Percentiles rank a stretch among this genome's conserved stretches.
Evolutionary conservation across 805 yeast genomes (phyloP).

Genomic region (Cyberlindnera xylosilytica): DNA sequence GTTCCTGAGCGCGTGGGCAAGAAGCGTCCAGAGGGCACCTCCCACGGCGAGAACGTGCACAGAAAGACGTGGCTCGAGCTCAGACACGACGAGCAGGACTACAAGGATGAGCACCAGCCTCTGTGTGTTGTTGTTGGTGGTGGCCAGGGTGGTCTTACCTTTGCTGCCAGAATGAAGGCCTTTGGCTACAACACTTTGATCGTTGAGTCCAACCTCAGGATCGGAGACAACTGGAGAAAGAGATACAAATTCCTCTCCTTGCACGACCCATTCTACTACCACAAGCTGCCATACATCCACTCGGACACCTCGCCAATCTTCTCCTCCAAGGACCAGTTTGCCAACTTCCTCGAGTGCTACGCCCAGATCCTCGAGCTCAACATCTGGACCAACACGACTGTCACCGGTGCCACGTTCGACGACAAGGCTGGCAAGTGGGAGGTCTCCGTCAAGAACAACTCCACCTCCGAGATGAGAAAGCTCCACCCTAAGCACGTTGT

Average conservation of each 20-base stretch:
- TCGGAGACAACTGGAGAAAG: constrained; percentile 48
- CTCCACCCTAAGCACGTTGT: constrained; percentile 37
- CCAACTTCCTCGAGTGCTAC: constrained; percentile 41
- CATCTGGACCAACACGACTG: constrained; percentile 33
- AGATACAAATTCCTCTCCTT: constrained; percentile 42
- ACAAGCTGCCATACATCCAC: constrained; percentile 38
- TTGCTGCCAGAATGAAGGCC: constrained; percentile 40
- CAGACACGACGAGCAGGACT: constrained; percentile 30
- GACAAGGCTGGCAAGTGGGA: constrained; percentile 31
- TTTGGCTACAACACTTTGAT: constrained; percentile 40
- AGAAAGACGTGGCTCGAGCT: constrained; percentile 39
- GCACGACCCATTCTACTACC: constrained; percentile 45
- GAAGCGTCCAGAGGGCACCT: constrained; percentile 35
- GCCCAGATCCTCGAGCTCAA: constrained; percentile 40
- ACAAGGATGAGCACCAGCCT: constrained; percentile 35
- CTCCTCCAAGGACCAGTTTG: constrained; percentile 43
- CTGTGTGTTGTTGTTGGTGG: constrained; percentile 45
- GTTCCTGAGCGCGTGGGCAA: constrained; percentile 33
- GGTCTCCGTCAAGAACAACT: constrained; percentile 30
- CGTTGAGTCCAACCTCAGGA: constrained; percentile 34
- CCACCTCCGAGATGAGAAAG: constrained; percentile 24
- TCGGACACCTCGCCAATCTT: constrained; percentile 41
- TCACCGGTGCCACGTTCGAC: constrained; percentile 32
- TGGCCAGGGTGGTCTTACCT: constrained; percentile 43
- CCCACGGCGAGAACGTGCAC: constrained; percentile 37